These are phyloP conservation scores for Tetrapisispora phaffii DNA, from an alignment of 805 yeast genomes.

Conservation along the genomic window DNA sequence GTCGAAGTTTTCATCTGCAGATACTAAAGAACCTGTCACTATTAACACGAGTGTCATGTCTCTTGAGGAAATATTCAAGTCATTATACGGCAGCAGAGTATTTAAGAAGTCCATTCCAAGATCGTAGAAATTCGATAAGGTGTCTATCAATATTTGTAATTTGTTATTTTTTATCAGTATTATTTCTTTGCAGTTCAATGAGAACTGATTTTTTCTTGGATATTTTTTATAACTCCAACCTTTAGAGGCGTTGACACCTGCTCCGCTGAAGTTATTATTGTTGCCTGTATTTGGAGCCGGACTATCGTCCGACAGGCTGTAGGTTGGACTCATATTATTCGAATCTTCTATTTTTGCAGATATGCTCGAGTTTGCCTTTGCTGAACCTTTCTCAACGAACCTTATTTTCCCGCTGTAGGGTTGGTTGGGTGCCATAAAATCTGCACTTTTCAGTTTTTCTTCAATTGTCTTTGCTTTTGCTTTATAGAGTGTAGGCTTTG, in stretches of 20 bases:
- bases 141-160: slow-evolving; percentile 2
- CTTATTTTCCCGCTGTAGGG: neutral
- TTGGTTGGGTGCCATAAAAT: neutral
- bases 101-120: neutral
- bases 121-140: slow-evolving; percentile 1
- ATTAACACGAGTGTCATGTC: neutral
- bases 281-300: neutral
- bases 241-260: neutral
- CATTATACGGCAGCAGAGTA: neutral
- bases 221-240: neutral
- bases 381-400: slow-evolving; percentile 1
- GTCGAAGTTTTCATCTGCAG: neutral
- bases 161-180: neutral
- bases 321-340: neutral
- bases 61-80: neutral
- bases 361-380: neutral
- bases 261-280: neutral
- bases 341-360: neutral
- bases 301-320: neutral
- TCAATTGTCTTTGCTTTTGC: neutral
- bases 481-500: neutral
- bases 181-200: neutral
- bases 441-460: neutral
- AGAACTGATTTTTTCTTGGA: neutral
- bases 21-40: neutral